Base-by-base conservation (phyloP, 768 basidiomycete genomes). In the Candolleomyces aberdarensis region DNA sequence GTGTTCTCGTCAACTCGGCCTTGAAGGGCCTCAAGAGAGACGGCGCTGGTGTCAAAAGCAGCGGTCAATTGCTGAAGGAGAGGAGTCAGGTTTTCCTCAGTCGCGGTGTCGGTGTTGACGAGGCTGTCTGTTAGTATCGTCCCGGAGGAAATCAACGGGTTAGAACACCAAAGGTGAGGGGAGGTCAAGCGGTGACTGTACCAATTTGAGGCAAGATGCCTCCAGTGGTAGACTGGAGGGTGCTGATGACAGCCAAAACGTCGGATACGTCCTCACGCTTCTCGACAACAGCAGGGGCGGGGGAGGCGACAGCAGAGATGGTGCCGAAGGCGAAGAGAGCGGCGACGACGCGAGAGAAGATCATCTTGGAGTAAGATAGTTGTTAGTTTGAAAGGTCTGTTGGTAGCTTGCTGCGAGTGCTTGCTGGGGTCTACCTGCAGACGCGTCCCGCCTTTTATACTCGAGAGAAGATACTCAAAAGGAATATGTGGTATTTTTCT, bases 181-280 rank as follows among this genome's bases (percentile, higher is more conserved):
- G 26, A 26, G 26, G 3, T 26, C 26, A 26, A 26, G 26, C 26
- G 26, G 26, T 26, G 26, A 26, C 26, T 2, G 3, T 22, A 60
- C 62, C 58, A 31, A 64, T 57, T 41, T 64, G 59, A 39, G 63
- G 60, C 22, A 64, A 39, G 56, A 64, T 61, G 41, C 32, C 36
- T 26, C 29, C 56, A 13, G 59, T 59, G 17, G 39, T 40, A n/a
- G 51, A 31, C 39, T 46, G 19, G 22, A 52, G 29, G 20, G 49
- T 26, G n/a, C 19, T 11, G 50, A 59, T 11, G 51, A 59, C 31
- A 51, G 58, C 58, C 19, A 59, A n/a, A 40, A 59, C 58, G 43
- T 49, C 47, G 46, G 50, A 20, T 14, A 26, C 43, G 36, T 54
- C 51, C 40, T 53, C 31, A 32, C 50, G 58, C 51, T 59, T 59